A percentile compares a stretch with the other conserved stretches of the same genome.
Conservation (phyloP, 2,329 filamentous ascomycete species). For the Scedosporium boydii region DNA sequence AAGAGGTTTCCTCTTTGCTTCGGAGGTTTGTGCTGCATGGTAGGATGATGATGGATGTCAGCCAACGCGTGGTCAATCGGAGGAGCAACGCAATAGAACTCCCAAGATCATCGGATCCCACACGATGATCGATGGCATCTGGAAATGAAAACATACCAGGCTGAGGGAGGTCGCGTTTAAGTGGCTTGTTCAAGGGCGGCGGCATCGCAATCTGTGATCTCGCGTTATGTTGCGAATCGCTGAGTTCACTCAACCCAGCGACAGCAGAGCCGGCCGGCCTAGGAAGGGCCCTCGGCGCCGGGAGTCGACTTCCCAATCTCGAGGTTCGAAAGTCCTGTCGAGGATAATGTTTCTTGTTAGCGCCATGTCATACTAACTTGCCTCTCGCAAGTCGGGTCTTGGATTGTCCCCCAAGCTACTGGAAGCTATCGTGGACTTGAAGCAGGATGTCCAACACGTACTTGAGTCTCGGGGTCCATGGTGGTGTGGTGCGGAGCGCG, state of each 20-base stretch:
- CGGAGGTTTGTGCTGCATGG: neutral
- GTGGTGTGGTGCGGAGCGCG: slow-evolving; percentile 15
- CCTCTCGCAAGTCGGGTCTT: no score
- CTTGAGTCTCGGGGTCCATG: slow-evolving; percentile 24
- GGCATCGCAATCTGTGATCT: slow-evolving; percentile 33
- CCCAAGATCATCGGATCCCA: no score
- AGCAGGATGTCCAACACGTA: slow-evolving; percentile 10
- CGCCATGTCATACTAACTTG: neutral
- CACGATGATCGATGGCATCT: neutral
- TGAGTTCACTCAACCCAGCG: slow-evolving; percentile 31
- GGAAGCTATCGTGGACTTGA: neutral
- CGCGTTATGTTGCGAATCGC: slow-evolving; percentile 51
- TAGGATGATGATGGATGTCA: neutral
- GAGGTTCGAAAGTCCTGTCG: slow-evolving; percentile 6
- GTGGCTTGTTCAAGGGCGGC: slow-evolving; percentile 23
- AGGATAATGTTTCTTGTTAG: slow-evolving; percentile 4
- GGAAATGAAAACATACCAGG: slow-evolving; percentile 26
- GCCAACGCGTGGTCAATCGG: neutral
- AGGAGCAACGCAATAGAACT: slow-evolving; percentile 8
- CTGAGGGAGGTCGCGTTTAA: slow-evolving; percentile 42
- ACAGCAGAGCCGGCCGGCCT: neutral
- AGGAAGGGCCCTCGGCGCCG: neutral
- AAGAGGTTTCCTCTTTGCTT: slow-evolving; percentile 50
- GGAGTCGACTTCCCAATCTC: slow-evolving; percentile 6
- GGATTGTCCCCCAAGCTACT: neutral